Conservation (phyloP, 2,329 filamentous ascomycete species). For the Colletotrichum acutatum region DNA sequence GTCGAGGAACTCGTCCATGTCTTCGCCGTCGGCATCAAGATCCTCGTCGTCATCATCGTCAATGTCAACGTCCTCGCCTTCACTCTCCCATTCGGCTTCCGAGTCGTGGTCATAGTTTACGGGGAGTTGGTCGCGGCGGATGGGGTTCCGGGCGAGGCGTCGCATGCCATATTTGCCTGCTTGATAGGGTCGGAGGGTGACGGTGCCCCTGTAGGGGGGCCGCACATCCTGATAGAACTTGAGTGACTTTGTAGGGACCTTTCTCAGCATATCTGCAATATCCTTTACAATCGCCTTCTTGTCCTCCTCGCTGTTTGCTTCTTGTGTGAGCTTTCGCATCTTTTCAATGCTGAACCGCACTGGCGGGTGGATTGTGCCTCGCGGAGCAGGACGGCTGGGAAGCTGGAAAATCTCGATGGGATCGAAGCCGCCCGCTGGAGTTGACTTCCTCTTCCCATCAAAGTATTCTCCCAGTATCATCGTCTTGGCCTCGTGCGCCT, state of each 20-base stretch:
- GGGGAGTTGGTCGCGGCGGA: conserved; percentile 62
- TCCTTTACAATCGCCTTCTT: conserved; percentile 46
- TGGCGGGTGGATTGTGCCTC: conserved; percentile 60
- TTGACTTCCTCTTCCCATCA: conserved; percentile 51
- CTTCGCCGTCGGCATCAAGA: conserved; percentile 81
- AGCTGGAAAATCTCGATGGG: conserved; percentile 59
- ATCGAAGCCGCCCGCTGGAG: conserved; percentile 53
- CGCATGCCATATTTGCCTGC: conserved; percentile 57
- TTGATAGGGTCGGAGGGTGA: conserved; percentile 67
- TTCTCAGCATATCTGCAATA: conserved; percentile 55
- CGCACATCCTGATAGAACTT: conserved; percentile 73
- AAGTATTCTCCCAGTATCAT: conserved; percentile 64
- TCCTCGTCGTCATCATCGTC: conserved; percentile 77
- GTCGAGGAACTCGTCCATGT: conserved; percentile 91
- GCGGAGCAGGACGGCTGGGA: conserved; percentile 47
- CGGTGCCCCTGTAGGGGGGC: conserved; percentile 78
- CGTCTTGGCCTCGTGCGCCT: conserved; percentile 63
- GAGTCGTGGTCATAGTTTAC: conserved; percentile 88
- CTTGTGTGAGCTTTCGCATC: conserved; percentile 60
- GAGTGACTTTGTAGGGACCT: conserved; percentile 72
- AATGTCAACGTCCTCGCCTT: conserved; percentile 76
- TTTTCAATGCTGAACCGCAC: conserved; percentile 72
- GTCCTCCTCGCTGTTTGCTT: conserved; percentile 49
- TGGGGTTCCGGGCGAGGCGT: conserved; percentile 64
- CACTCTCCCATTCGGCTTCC: conserved; percentile 85